Evolutionary conservation across 176 grass and related monocot species (phyloP), one percentile per base, ranked within the genome.

Genomic region (Olyra latifolia): DNA sequence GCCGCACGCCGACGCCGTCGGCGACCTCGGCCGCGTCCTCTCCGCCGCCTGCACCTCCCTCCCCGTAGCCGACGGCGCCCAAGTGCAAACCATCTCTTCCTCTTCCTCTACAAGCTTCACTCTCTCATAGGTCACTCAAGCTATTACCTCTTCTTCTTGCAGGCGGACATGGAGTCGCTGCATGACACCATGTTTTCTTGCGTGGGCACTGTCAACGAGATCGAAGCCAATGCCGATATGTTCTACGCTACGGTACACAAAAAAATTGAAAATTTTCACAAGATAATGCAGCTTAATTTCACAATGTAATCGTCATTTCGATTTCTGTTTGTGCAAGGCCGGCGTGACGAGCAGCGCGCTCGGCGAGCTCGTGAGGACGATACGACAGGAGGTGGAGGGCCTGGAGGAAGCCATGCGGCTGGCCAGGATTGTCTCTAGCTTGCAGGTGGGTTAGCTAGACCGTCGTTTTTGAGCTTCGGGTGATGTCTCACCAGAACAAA

Each of bases 361-460:
- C 8, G 66, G 24, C 7, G 92, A 98, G 27, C 80, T 98, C 3
- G 44, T 23, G 30, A 62, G 78, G 59, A 91, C 81, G 68, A 89
- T 94, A 25, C 76, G 47, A 74, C 64, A 78, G 87, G 95, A 98
- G 82, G 67, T 89, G 58, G 87, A 97, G 59, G 88, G 91, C 68
- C 75, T 97, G 47, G 63, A 97, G 63, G 87, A 97, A 63, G 75
- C 91, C 60, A 89, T 88, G 54, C 76, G 89, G 20, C 73, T 98
- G 23, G 76, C 60, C 59, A 89, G 77, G 74, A 69, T 82, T 49
- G 79, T 91, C 76, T 85, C 78, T 13, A 57, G 43, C 38, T 72
- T 98, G 58, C 82, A 98, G 90, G 95, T 94, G 67, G 71, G 82
- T n/a, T n/a, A n/a, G n/a, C n/a, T 76, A 49, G 45, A 24, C 77